These are phyloP conservation scores for Alternaria triticimaculans DNA, from an alignment of 2,329 filamentous ascomycete genomes.

Conservation along the genomic window DNA sequence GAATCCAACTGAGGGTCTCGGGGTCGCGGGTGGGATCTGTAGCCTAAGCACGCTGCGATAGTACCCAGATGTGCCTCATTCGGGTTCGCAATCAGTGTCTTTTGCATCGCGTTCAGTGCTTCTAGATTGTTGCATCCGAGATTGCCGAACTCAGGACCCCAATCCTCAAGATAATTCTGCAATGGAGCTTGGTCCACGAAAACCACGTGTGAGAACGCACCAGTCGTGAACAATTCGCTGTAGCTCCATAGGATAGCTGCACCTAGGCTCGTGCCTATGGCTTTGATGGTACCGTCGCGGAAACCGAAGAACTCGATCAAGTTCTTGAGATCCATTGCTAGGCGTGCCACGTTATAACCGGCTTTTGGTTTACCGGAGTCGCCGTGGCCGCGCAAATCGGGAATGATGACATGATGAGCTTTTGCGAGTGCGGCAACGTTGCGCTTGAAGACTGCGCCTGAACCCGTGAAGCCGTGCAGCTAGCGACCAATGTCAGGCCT, in stretches of 20 bases:
- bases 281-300: slow-evolving; percentile 8
- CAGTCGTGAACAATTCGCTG: slow-evolving; percentile 33
- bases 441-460: slow-evolving; percentile 26
- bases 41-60: slow-evolving; percentile 33
- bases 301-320: slow-evolving; percentile 29
- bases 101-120: slow-evolving; percentile 23
- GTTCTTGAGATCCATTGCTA: slow-evolving; percentile 35
- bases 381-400: slow-evolving; percentile 37
- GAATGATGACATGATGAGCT: slow-evolving; percentile 20
- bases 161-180: slow-evolving; percentile 34
- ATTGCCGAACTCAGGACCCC: slow-evolving; percentile 31
- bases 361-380: slow-evolving; percentile 29
- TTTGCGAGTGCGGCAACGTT: slow-evolving; percentile 19
- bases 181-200: slow-evolving; percentile 40
- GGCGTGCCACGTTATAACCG: slow-evolving; percentile 37
- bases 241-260: slow-evolving; percentile 36
- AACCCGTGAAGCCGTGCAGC: slow-evolving; percentile 39
- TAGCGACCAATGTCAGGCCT: slow-evolving; percentile 1
- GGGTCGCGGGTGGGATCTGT: slow-evolving; percentile 26
- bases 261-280: slow-evolving; percentile 30
- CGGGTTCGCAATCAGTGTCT: slow-evolving; percentile 16
- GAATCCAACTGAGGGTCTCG: slow-evolving; percentile 16
- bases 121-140: slow-evolving; percentile 26
- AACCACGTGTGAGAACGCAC: slow-evolving; percentile 27
- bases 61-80: slow-evolving; percentile 27